Percentiles rank a stretch among this genome's conserved stretches.
These are phyloP conservation scores for Besnoitia besnoiti DNA, from an alignment of 169 alveolate species.

Conservation along the genomic window DNA sequence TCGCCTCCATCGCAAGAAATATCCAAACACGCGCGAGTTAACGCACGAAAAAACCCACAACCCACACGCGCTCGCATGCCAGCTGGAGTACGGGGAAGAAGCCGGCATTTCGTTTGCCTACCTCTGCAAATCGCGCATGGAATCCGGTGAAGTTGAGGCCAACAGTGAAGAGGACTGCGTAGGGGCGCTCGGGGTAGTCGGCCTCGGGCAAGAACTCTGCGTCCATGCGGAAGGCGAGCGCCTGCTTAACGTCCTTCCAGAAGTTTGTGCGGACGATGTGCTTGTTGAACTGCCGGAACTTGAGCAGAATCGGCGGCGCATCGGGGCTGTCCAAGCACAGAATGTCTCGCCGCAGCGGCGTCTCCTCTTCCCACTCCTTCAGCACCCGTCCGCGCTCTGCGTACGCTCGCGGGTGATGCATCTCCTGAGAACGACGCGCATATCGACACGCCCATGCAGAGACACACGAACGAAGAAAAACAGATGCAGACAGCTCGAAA, in stretches of 20 bases:
- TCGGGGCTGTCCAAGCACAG: constrained; percentile 36
- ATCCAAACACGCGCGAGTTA: too few species aligned
- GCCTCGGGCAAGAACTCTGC: constrained; percentile 44
- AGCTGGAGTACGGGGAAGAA: too few species aligned
- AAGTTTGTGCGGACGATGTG: constrained; percentile 79
- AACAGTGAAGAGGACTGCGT: constrained; percentile 31
- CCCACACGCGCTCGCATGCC: too few species aligned
- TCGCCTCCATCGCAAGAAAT: too few species aligned
- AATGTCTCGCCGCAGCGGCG: constrained; percentile 2
- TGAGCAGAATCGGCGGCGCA: constrained; percentile 69
- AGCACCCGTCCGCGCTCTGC: constrained; percentile 6
- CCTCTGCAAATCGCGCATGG: constrained; percentile 81
- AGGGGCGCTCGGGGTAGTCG: constrained; percentile 52
- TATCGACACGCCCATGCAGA: neutral
- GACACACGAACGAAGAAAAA: neutral
- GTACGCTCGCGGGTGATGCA: constrained; percentile 28
- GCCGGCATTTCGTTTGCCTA: too few species aligned
- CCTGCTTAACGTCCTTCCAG: constrained; percentile 73
- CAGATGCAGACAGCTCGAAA: too few species aligned
- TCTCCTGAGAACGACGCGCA: neutral
- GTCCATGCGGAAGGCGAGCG: constrained; percentile 78
- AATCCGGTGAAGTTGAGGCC: constrained; percentile 71
- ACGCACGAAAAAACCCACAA: too few species aligned
- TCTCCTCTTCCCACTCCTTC: constrained; percentile 24
- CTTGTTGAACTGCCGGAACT: constrained; percentile 76